Percentiles rank a stretch among this genome's conserved stretches.
Evolutionary conservation across 2,329 filamentous ascomycete species (phyloP).

Genomic region (Nigrograna mackinnonii): DNA sequence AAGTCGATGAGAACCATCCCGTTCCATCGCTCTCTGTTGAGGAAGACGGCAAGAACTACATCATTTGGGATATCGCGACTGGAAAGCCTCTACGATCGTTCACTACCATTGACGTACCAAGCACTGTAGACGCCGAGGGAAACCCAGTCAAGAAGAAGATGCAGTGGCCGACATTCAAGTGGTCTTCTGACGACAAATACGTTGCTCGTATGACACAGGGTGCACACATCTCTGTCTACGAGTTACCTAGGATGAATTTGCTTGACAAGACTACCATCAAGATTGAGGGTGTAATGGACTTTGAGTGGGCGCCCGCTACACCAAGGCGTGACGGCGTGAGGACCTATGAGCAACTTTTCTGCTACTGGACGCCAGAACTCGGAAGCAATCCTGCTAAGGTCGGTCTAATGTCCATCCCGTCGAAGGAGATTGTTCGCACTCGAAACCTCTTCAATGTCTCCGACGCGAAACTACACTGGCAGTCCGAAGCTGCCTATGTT

Average conservation of each 20-base stretch:
- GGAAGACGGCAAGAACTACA: conserved; percentile 98
- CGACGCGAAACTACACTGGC: conserved; percentile 98
- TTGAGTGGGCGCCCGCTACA: conserved; percentile 92
- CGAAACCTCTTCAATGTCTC: conserved; percentile 98
- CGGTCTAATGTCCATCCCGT: conserved; percentile 92
- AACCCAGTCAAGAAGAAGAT: conserved; percentile 83
- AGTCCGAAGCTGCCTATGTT: conserved; percentile 89
- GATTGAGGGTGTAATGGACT: conserved; percentile 95
- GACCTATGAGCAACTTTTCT: conserved; percentile 92
- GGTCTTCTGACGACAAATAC: conserved; percentile 97
- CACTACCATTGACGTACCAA: conserved; percentile 80
- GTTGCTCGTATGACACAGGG: conserved; percentile 89
- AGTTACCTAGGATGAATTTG: conserved; percentile 85
- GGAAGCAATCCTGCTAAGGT: conserved; percentile 98
- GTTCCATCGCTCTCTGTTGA: conserved; percentile 74
- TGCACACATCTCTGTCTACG: conserved; percentile 88
- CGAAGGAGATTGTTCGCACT: conserved; percentile 90
- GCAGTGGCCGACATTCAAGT: conserved; percentile 99
- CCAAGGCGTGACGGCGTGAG: conserved; percentile 83
- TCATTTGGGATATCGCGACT: conserved; percentile 96
- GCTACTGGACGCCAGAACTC: conserved; percentile 98
- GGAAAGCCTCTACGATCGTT: conserved; percentile 91
- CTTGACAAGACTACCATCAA: conserved; percentile 92
- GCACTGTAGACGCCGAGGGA: conserved; percentile 63
- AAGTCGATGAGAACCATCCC: conserved; percentile 86